phyloP scores from a whole-genome alignment of 2,329 filamentous ascomycete genomes.

The Fusarium anthophilum region DNA sequence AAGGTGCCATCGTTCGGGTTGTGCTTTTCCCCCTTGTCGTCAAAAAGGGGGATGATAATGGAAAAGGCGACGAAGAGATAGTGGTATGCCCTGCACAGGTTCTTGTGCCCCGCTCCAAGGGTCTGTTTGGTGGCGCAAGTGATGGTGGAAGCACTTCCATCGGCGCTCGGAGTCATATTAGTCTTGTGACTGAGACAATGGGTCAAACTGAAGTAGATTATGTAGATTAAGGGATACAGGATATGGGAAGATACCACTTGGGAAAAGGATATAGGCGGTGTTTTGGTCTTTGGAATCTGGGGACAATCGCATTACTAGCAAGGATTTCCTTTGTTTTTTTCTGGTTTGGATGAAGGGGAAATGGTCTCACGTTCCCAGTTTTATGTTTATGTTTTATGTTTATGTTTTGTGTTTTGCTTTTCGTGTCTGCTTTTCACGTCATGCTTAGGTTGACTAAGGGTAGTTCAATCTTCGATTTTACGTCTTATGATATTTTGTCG shows the following conservation, averaged over 20 bases:
- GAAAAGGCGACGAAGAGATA: slow-evolving; percentile 90
- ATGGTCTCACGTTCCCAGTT: slow-evolving; percentile 30
- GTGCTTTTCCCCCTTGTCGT: slow-evolving; percentile 97
- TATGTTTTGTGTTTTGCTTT: slow-evolving; percentile 3
- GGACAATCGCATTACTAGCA: slow-evolving; percentile 14
- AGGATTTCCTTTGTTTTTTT: slow-evolving; percentile 22
- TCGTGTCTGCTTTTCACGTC: neutral
- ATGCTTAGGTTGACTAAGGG: slow-evolving; percentile 1
- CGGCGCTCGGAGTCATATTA: slow-evolving; percentile 51
- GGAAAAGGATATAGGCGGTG: slow-evolving; percentile 29
- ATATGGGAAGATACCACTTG: slow-evolving; percentile 31
- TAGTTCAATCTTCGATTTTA: slow-evolving; percentile 8
- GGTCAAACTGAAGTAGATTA: slow-evolving; percentile 47
- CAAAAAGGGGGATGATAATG: slow-evolving; percentile 91
- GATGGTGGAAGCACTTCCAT: slow-evolving; percentile 60
- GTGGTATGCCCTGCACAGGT: slow-evolving; percentile 97
- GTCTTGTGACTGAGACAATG: slow-evolving; percentile 50
- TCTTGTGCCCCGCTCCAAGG: slow-evolving; percentile 70
- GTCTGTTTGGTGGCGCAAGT: slow-evolving; percentile 57
- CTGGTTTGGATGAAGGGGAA: slow-evolving; percentile 1
- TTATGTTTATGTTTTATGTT: slow-evolving; percentile 19
- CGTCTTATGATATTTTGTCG: neutral
- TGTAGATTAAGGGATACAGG: slow-evolving; percentile 46
- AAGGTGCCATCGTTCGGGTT: slow-evolving; percentile 82
- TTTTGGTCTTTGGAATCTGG: slow-evolving; percentile 18